Base-by-base conservation (phyloP, 495 filamentous ascomycete species). In the Trichoderma erinaceum region DNA sequence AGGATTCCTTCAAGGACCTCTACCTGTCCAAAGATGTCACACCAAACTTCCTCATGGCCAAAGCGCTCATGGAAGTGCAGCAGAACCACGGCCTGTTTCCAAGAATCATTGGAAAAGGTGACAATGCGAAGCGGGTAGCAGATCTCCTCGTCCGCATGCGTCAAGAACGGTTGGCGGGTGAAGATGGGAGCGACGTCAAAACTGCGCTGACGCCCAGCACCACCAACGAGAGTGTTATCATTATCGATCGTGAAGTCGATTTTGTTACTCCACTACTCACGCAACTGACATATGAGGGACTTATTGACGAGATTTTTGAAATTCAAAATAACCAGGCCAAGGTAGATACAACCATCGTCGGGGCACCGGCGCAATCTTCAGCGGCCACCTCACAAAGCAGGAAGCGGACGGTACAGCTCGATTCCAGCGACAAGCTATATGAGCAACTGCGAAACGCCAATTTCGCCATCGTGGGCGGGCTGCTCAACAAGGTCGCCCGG, bases 1-100 rank as follows among this genome's bases (percentile, higher is more conserved):
- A 96, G 32, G 87, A 91, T 73, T 85, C 92, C 1, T 97, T 97
- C 73, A 80, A 84, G 67, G 93, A 98, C 73, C 78, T 98, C 25
- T 97, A 95, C 75, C 80, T 98, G 70, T 86, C 89, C 52, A 97
- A 96, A 82, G 92, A 98, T 76, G 91, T 93, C 27, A 96, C 93
- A 3, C 87, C 90, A 32, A 88, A 93, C 38, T 97, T 93, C 73
- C 84, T 95, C 27, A 84, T 93, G 66, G 92, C 96, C 58, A 89
- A 89, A 74, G 94, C 96, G n/a, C 82, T 99, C 67, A 98, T 99
- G 96, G 87, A 85, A 27, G 88, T 97, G 66, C 96, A 99, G 76
- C 89, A 92, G 74, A 87, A 88, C 69, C 88, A 97, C 77, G 96
- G 96, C 8, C 88, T 98, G 63, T 98, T 98, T 72, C 95, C 96